Percentiles rank a stretch among this genome's conserved stretches.
phyloP scores from a whole-genome alignment of 139 green algal species.

The Mychonastes homosphaera region DNA sequence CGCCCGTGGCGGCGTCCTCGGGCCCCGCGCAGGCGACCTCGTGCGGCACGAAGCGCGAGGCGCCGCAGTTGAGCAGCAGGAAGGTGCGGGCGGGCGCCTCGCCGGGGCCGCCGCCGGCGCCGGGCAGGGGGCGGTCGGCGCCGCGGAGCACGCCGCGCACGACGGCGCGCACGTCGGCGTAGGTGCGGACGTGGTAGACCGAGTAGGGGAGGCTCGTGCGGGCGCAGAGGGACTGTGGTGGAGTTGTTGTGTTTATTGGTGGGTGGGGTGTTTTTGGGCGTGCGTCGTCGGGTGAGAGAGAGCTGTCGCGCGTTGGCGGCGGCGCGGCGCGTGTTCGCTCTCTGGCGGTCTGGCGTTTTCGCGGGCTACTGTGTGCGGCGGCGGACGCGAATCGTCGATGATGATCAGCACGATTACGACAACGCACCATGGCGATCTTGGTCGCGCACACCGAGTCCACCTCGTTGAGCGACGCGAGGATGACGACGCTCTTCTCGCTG shows the following conservation, averaged over 20 bases:
- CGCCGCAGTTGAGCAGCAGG: slow-evolving; percentile 82
- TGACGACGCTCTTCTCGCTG: slow-evolving; percentile 48
- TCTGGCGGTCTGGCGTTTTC: neutral
- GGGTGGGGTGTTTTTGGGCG: neutral
- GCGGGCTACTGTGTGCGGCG: neutral
- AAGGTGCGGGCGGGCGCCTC: slow-evolving; percentile 32
- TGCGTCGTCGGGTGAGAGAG: neutral
- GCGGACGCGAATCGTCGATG: neutral
- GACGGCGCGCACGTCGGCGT: neutral
- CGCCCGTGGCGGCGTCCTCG: slow-evolving; percentile 41
- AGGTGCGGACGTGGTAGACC: neutral
- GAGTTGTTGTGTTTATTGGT: neutral
- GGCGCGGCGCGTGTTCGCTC: neutral
- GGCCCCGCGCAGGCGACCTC: too few species aligned
- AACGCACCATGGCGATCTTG: slow-evolving; percentile 48
- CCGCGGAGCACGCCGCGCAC: neutral
- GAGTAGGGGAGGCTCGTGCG: neutral
- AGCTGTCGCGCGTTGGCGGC: neutral
- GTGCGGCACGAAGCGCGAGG: slow-evolving; percentile 11
- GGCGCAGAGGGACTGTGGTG: neutral
- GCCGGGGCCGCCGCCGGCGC: slow-evolving; percentile 3
- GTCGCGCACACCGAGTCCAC: slow-evolving; percentile 58
- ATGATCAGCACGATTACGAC: neutral
- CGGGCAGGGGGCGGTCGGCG: neutral
- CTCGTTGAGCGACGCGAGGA: slow-evolving; percentile 53